These are phyloP conservation scores for Adenanthera pavonina DNA, from an alignment of 306 rosid species.

Conservation along the genomic window DNA sequence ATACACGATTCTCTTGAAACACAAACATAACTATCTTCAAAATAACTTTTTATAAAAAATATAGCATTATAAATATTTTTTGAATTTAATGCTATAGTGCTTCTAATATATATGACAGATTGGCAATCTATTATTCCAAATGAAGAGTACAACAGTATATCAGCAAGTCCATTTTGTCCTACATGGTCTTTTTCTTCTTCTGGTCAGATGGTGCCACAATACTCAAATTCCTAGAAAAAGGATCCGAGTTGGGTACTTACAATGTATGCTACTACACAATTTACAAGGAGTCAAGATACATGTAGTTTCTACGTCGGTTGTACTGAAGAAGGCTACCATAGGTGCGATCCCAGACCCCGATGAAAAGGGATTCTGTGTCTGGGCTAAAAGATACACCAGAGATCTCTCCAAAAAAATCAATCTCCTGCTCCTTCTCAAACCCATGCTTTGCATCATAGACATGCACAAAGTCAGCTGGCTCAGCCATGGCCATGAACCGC, in stretches of 20 bases:
- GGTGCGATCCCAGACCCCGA: conserved; percentile 86
- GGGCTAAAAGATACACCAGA: conserved; percentile 81
- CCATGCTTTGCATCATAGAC: conserved; percentile 60
- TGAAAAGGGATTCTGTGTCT: conserved; percentile 74
- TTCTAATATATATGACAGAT: not conserved
- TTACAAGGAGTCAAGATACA: conserved; percentile 65
- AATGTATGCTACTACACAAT: conserved; percentile 30
- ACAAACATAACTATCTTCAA: too few relatives aligned
- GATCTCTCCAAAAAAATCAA: conserved; percentile 72
- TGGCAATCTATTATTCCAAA: conserved; percentile 1
- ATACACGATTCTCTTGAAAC: too few relatives aligned
- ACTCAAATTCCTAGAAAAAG: conserved; percentile 38
- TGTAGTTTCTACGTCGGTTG: conserved; percentile 57
- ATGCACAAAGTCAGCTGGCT: conserved; percentile 73
- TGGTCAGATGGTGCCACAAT: conserved; percentile 35
- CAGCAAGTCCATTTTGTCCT: not conserved
- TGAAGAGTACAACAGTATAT: not conserved
- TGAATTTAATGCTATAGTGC: too few relatives aligned
- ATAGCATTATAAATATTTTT: too few relatives aligned
- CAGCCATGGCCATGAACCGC: conserved; percentile 65
- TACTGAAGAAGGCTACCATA: conserved; percentile 86
- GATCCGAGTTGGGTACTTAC: conserved; percentile 25
- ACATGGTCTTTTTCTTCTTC: conserved; percentile 16
- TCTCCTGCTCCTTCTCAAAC: conserved; percentile 65
- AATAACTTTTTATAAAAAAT: too few relatives aligned